Conservation (phyloP, 2,329 filamentous ascomycete species). For the Tolypocladium pustulatum region DNA sequence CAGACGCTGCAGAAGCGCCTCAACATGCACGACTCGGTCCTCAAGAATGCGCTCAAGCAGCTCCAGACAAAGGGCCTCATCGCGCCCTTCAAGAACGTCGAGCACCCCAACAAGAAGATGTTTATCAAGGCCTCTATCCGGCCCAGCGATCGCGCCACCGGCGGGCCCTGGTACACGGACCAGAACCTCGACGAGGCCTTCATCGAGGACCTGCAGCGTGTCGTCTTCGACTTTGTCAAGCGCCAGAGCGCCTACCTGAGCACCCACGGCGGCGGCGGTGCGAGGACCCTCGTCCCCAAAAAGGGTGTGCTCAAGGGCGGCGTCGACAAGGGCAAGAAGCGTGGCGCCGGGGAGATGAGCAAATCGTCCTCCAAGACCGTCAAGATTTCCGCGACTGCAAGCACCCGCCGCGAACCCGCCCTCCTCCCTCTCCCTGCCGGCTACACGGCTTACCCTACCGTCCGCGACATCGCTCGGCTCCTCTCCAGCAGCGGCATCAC, state of each 20-base stretch:
- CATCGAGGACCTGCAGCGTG: constrained; percentile 63
- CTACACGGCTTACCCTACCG: constrained; percentile 71
- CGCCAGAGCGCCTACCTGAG: constrained; percentile 58
- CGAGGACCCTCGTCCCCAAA: constrained; percentile 37
- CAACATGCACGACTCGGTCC: constrained; percentile 72
- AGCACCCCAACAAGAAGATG: constrained; percentile 85
- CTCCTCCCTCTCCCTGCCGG: constrained; percentile 49
- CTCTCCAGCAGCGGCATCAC: constrained; percentile 61
- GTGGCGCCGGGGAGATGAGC: constrained; percentile 31
- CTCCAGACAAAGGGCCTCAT: constrained; percentile 77
- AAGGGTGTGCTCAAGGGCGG: constrained; percentile 44
- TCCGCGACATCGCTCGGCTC: constrained; percentile 64
- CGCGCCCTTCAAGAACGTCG: constrained; percentile 82
- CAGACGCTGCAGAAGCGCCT: constrained; percentile 71
- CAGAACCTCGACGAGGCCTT: constrained; percentile 83
- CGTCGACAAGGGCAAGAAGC: constrained; percentile 37
- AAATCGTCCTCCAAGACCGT: constrained; percentile 17
- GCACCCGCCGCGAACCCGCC: constrained; percentile 21
- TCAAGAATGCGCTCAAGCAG: constrained; percentile 74
- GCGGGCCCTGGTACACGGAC: constrained; percentile 90
- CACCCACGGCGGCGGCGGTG: constrained; percentile 19
- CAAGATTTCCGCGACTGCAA: constrained; percentile 11
- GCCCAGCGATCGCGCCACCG: constrained; percentile 82
- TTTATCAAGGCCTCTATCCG: constrained; percentile 83
- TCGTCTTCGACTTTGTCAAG: constrained; percentile 66